Conservation (phyloP, 768 basidiomycete species). For the Phanerodontia chrysosporium region DNA sequence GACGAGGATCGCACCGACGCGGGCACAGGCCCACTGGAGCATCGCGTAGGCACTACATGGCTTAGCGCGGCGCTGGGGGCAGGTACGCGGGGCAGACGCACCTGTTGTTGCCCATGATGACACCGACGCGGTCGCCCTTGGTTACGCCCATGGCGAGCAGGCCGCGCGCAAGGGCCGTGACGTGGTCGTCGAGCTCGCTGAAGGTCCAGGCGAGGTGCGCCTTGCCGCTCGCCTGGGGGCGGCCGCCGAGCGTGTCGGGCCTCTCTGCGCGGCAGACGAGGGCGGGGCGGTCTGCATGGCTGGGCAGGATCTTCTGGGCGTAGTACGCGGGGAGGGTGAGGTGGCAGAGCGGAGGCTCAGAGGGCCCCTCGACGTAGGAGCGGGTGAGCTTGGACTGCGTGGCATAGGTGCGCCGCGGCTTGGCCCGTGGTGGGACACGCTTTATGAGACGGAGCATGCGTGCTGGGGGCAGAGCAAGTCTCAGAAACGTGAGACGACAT, state of each 20-base stretch:
- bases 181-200: conserved; percentile 61
- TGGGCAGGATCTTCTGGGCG: conserved; percentile 46
- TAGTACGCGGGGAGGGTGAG: conserved; percentile 65
- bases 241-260: conserved; percentile 58
- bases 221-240: conserved; percentile 40
- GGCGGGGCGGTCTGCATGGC: conserved; percentile 49
- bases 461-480: too few relatives aligned
- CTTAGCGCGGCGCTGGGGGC: neutral
- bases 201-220: conserved; percentile 71
- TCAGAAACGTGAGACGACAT: too few relatives aligned
- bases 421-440: too few relatives aligned
- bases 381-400: neutral
- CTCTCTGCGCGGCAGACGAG: conserved; percentile 61
- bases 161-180: conserved; percentile 66
- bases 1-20: conserved; percentile 76
- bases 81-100: conserved; percentile 27
- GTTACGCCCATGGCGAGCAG: conserved; percentile 63
- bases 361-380: conserved; percentile 52
- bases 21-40: conserved; percentile 85
- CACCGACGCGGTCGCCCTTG: conserved; percentile 74
- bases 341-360: conserved; percentile 48
- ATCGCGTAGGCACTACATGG: conserved; percentile 65
- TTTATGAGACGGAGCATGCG: too few relatives aligned
- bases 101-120: conserved; percentile 87
- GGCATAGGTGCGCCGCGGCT: neutral